These are phyloP conservation scores for Pythium guiyangense DNA, from an alignment of 352 stramenopile species.

Conservation along the genomic window DNA sequence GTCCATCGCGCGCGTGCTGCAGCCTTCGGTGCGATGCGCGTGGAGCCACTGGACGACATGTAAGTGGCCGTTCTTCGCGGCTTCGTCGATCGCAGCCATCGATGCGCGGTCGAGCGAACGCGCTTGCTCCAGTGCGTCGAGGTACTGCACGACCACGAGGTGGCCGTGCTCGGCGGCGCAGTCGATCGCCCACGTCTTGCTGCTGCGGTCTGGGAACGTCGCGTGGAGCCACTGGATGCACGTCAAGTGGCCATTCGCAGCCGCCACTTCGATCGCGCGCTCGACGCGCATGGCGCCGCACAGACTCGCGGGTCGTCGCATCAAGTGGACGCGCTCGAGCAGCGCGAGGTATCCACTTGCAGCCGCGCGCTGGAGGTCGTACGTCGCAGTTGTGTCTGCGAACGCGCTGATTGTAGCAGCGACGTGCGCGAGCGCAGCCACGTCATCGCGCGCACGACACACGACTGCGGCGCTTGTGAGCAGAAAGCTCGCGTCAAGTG, in stretches of 20 bases:
- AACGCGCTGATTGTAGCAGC: constrained; percentile 2
- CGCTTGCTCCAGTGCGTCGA: constrained; percentile 1
- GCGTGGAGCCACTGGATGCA: constrained; percentile 9
- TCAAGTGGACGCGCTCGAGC: constrained; percentile 8
- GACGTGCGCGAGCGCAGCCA: too few species aligned
- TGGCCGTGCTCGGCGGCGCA: constrained; percentile 6
- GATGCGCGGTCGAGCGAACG: not conserved
- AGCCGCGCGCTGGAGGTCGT: not conserved
- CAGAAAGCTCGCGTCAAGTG: too few species aligned
- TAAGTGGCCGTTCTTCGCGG: constrained; percentile 4
- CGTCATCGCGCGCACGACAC: too few species aligned
- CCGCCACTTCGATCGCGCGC: constrained; percentile 10
- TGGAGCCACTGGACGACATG: constrained; percentile 11
- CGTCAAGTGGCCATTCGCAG: constrained; percentile 4
- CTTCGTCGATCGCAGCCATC: constrained; percentile 7
- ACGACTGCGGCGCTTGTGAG: too few species aligned
- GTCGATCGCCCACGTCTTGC: constrained; percentile 10
- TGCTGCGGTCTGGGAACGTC: constrained; percentile 5
- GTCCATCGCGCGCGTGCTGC: constrained; percentile 12
- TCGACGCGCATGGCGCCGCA: not conserved
- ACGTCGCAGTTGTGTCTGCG: not conserved
- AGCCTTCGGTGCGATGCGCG: constrained; percentile 2
- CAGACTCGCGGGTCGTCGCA: not conserved
- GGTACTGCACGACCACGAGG: constrained; percentile 6
- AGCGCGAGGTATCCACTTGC: constrained; percentile 10